Evolutionary conservation across 2,329 filamentous ascomycete genomes (phyloP), one percentile per base, ranked within the genome.

Genomic region (Lanzia echinophila): DNA sequence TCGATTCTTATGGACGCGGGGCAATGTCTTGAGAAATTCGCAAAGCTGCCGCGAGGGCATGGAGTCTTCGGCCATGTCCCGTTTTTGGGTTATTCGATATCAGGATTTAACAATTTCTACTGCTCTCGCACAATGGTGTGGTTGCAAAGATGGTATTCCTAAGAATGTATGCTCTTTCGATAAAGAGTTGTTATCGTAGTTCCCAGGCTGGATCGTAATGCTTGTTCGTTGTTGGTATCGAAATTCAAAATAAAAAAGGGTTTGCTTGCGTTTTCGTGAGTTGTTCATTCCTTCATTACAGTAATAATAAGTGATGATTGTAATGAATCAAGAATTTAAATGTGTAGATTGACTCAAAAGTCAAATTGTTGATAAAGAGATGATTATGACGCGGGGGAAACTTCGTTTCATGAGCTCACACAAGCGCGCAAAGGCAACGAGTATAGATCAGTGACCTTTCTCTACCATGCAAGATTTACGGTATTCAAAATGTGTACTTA

Each of bases 11-110:
- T 88, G 84, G 61, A 80, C 77, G 62, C 76, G 76, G 53, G 94
- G 91, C 66, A 95, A 82, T 66, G 86, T 81, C 68, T 87, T 82
- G 66, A 99, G 81, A 66, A 88, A 83, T 69, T 87, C 82, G 70
- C 88, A 91, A 72, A 97, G 87, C 75, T 87, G 84, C 73, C 80
- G 84, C 78, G 96, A 54, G 3, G 52, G 52, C 52, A 54, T 54
- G 38, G 52, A 54, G 50, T 54, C 46, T 50, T 54, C 46, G 8
- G 45, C 39, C 52, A 54, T 54, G 13, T 20, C 31, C 36, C 28
- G 19, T 20, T 31, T 44, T 31, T 15, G 22, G 34, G 11, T 41
- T 13, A 3, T 11, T 13, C 36, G 43, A 47, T 6, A 34, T 15
- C 20, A 8, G 8, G 4, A 8, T 12, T 44, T n/a, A 15, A 42